These are phyloP conservation scores for Periconia sp. DNA, from an alignment of 2,329 filamentous ascomycete species.

Conservation along the genomic window DNA sequence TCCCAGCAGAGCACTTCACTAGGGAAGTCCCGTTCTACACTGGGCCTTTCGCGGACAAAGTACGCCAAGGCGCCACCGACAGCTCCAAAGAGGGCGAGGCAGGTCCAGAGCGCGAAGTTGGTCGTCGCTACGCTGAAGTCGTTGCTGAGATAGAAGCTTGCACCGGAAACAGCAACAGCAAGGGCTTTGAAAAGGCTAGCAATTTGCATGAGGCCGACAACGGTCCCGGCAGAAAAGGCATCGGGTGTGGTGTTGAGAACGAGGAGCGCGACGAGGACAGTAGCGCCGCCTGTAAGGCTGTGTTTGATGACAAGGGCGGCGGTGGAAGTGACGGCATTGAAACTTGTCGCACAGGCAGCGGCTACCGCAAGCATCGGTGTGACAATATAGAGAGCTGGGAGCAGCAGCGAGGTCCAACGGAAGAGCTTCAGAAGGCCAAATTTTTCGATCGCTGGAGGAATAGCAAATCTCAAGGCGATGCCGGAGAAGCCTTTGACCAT, in stretches of 20 bases:
- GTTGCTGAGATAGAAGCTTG: conserved; percentile 53
- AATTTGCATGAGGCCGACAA: conserved; percentile 56
- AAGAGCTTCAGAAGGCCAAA: conserved; percentile 52
- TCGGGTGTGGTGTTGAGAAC: conserved; percentile 56
- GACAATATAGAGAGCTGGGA: conserved; percentile 49
- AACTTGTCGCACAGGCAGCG: conserved; percentile 37
- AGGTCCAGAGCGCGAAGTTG: conserved; percentile 54
- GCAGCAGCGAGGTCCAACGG: conserved; percentile 47
- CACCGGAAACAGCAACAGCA: conserved; percentile 53
- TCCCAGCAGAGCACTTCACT: conserved; percentile 53
- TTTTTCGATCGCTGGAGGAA: conserved; percentile 46
- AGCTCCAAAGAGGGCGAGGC: conserved; percentile 48
- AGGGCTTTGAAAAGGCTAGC: conserved; percentile 55
- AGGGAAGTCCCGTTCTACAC: conserved; percentile 53
- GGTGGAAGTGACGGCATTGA: conserved; percentile 46
- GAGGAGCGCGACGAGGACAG: conserved; percentile 53
- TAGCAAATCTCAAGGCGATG: conserved; percentile 43
- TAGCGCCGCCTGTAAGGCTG: conserved; percentile 48
- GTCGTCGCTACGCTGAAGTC: conserved; percentile 51
- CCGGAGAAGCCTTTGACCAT: conserved; percentile 50
- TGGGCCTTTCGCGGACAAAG: conserved; percentile 53
- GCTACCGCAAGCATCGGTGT: conserved; percentile 48
- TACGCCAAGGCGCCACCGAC: conserved; percentile 52
- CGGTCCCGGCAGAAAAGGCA: conserved; percentile 53
- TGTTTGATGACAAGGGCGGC: conserved; percentile 52